phyloP scores from a whole-genome alignment of 345 rosid genomes.

The Boechera retrofracta region DNA sequence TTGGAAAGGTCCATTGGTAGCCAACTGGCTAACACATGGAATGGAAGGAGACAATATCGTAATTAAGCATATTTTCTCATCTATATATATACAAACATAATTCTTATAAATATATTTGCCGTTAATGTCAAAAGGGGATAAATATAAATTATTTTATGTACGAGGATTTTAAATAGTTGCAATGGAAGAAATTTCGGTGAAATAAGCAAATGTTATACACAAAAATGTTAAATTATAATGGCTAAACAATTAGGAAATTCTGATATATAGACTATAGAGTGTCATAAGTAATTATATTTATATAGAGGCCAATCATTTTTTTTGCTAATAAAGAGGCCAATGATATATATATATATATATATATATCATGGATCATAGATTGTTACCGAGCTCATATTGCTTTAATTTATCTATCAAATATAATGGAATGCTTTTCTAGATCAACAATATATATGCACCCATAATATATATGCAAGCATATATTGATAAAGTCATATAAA shows the following conservation, averaged over 20 bases:
- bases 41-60: slow-evolving; percentile 37
- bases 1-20: slow-evolving; percentile 33
- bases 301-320: not conserved
- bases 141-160: not conserved
- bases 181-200: not conserved
- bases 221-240: not conserved
- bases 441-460: not conserved
- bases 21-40: slow-evolving; percentile 54
- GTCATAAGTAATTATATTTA: not conserved
- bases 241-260: not conserved
- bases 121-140: not conserved
- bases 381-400: not conserved
- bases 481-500: slow-evolving; percentile 21
- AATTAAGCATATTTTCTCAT: not conserved
- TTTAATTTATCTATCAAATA: not conserved
- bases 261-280: not conserved
- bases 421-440: not conserved
- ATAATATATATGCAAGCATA: slow-evolving; percentile 15
- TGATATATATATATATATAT: not conserved
- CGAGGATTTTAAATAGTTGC: not conserved
- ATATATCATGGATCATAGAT: not conserved
- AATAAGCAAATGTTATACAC: not conserved
- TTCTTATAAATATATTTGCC: not conserved
- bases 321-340: too few relatives aligned
- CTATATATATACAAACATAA: not conserved